These are phyloP conservation scores for Quercus suber DNA, from an alignment of 306 rosid species.

Conservation along the genomic window DNA sequence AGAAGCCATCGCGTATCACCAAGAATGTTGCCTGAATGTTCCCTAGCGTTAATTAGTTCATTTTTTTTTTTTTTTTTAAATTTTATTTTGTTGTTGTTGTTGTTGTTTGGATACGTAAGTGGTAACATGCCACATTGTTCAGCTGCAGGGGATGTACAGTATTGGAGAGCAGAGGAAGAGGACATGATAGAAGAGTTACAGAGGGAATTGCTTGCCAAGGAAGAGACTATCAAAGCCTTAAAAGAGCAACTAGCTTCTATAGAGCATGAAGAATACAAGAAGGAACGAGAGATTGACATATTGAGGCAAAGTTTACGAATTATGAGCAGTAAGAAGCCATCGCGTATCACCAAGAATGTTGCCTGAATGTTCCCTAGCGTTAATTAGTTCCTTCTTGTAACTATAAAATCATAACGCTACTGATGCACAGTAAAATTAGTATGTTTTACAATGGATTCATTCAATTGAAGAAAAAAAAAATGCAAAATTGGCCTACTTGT, in stretches of 20 bases:
- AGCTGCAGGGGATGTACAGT: slow-evolving; percentile 63
- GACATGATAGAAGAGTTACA: slow-evolving; percentile 58
- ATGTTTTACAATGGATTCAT: background rate
- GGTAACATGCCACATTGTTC: background rate
- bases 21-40: slow-evolving; percentile 18
- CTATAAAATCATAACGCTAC: background rate
- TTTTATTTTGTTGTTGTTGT: too few relatives aligned
- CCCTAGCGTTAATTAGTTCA: slow-evolving; percentile 14
- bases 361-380: slow-evolving; percentile 12
- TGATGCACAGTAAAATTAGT: background rate
- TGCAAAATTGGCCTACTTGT: background rate
- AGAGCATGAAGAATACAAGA: slow-evolving; percentile 57
- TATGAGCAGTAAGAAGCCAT: slow-evolving; percentile 50
- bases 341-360: slow-evolving; percentile 35
- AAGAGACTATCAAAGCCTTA: slow-evolving; percentile 49
- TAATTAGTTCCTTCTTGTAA: background rate
- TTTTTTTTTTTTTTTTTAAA: too few relatives aligned
- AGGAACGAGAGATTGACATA: slow-evolving; percentile 75
- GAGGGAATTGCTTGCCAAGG: slow-evolving; percentile 57
- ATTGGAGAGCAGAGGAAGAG: slow-evolving; percentile 75
- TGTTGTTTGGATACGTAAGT: background rate
- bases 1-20: slow-evolving; percentile 38
- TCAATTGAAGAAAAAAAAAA: background rate
- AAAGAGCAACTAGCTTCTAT: slow-evolving; percentile 41
- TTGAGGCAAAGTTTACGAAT: slow-evolving; percentile 88